Evolutionary conservation across 179 eudicot genomes (phyloP).

Genomic region (Spergularia azorica): DNA sequence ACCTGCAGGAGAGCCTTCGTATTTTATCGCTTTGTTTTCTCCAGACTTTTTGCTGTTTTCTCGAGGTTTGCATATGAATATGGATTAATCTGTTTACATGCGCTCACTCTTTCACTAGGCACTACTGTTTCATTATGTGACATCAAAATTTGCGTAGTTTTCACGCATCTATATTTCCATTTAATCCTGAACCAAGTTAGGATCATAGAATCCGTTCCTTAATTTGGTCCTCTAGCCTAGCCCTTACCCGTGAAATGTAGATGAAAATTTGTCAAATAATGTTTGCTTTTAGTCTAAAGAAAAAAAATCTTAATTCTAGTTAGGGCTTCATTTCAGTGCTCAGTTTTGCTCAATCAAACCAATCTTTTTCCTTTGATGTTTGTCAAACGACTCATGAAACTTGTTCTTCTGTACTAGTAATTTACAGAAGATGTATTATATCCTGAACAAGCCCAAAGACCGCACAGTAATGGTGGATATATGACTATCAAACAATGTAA

Average conservation of each 20-base stretch:
- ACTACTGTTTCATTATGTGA: constrained; percentile 2
- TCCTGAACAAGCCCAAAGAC: not conserved
- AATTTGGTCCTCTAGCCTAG: not conserved
- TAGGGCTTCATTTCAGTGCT: not conserved
- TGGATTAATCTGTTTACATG: not conserved
- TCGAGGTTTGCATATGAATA: not conserved
- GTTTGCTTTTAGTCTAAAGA: not conserved
- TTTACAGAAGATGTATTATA: not conserved
- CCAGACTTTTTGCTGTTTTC: not conserved
- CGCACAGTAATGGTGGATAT: not conserved
- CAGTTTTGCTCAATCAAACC: not conserved
- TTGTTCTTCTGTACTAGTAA: not conserved
- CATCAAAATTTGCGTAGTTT: constrained; percentile 6
- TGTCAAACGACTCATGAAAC: not conserved
- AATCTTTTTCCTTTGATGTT: not conserved
- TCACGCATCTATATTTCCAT: not conserved
- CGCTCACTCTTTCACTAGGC: constrained; percentile 7
- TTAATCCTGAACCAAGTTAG: not conserved
- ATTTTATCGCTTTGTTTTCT: not conserved
- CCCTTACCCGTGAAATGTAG: too few species aligned
- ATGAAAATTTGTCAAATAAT: not conserved
- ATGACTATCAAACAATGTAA: not conserved
- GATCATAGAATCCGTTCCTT: too few species aligned
- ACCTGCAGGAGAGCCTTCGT: not conserved
- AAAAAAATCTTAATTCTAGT: not conserved